Percentiles rank a stretch among this genome's conserved stretches.
Evolutionary conservation across 2,329 filamentous ascomycete genomes (phyloP).

Genomic region (Penicillium oxalicum): DNA sequence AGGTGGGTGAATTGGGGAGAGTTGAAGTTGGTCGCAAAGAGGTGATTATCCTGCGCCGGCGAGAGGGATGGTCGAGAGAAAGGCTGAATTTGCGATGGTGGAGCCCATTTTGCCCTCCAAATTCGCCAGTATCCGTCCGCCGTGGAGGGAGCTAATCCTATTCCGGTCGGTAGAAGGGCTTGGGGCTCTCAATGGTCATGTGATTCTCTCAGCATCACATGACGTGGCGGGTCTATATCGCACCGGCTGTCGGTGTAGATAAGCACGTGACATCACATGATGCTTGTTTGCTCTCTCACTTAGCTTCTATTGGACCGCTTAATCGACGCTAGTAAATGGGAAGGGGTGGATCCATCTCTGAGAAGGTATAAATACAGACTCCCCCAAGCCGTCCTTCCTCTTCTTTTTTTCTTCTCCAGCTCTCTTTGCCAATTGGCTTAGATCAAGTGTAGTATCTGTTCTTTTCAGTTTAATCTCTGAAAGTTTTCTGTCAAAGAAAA

Average conservation of each 20-base stretch:
- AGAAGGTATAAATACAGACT: constrained; percentile 27
- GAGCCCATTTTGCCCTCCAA: constrained; percentile 19
- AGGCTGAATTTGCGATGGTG: constrained; percentile 23
- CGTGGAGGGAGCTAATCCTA: constrained; percentile 24
- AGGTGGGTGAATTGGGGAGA: constrained; percentile 35
- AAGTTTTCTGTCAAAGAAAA: constrained; percentile 62
- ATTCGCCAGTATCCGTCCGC: constrained; percentile 11
- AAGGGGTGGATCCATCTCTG: constrained; percentile 13
- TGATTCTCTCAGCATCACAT: neutral
- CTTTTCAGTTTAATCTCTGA: constrained; percentile 97
- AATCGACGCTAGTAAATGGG: constrained; percentile 17
- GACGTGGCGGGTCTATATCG: neutral
- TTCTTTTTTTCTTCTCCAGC: constrained; percentile 44
- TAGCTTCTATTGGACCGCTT: constrained; percentile 3
- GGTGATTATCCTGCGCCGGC: constrained; percentile 78
- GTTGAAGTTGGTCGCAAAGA: constrained; percentile 63
- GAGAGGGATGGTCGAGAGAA: constrained; percentile 25
- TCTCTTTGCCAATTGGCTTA: constrained; percentile 60
- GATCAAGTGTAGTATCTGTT: constrained; percentile 98
- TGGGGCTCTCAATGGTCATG: constrained; percentile 1
- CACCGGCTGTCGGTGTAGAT: too few species aligned
- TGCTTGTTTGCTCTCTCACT: too few species aligned
- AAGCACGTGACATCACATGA: constrained; percentile 9
- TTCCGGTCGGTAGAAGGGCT: constrained; percentile 20
- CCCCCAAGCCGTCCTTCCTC: constrained; percentile 24